Evolutionary conservation across 768 basidiomycete species (phyloP).

Genomic region (Panus rudis): DNA sequence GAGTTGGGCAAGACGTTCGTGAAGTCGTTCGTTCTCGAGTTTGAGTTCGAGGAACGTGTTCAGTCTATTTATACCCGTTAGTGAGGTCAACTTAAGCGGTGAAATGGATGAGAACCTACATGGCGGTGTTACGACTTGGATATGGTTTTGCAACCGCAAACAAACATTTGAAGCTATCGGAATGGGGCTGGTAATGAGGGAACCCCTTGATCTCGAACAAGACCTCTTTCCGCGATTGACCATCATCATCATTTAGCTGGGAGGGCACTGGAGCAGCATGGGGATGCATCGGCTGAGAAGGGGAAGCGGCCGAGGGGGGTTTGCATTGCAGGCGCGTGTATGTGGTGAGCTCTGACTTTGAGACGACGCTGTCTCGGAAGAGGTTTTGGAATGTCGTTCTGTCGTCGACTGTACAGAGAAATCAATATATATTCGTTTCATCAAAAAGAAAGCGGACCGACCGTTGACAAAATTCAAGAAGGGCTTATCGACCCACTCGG

Average conservation of each 20-base stretch:
- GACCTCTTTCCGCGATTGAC: constrained; percentile 32
- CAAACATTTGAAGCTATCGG: constrained; percentile 48
- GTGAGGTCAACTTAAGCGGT: constrained; percentile 6
- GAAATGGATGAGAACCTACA: constrained; percentile 34
- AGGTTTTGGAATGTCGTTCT: constrained; percentile 34
- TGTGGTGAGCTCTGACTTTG: constrained; percentile 42
- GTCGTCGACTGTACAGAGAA: constrained; percentile 58
- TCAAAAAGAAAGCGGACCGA: too few relatives aligned
- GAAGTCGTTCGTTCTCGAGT: constrained; percentile 76
- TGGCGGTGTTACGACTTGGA: constrained; percentile 63
- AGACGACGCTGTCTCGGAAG: constrained; percentile 50
- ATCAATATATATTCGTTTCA: constrained; percentile 3
- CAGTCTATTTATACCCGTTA: constrained; percentile 35
- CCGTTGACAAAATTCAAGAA: constrained; percentile 60
- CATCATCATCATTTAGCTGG: too few relatives aligned
- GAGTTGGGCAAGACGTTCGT: constrained; percentile 48
- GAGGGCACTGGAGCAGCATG: constrained; percentile 4
- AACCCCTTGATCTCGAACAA: constrained; percentile 70
- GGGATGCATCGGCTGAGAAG: background rate
- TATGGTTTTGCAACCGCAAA: constrained; percentile 74
- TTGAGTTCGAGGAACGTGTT: constrained; percentile 78
- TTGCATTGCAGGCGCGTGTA: constrained; percentile 57
- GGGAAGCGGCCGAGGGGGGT: constrained; percentile 17
- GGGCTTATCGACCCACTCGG: constrained; percentile 64
- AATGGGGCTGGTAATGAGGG: constrained; percentile 38